A percentile compares a stretch with the other conserved stretches of the same genome.
Evolutionary conservation across 2,329 filamentous ascomycete genomes (phyloP).

Genomic region (Curvularia spicifera): DNA sequence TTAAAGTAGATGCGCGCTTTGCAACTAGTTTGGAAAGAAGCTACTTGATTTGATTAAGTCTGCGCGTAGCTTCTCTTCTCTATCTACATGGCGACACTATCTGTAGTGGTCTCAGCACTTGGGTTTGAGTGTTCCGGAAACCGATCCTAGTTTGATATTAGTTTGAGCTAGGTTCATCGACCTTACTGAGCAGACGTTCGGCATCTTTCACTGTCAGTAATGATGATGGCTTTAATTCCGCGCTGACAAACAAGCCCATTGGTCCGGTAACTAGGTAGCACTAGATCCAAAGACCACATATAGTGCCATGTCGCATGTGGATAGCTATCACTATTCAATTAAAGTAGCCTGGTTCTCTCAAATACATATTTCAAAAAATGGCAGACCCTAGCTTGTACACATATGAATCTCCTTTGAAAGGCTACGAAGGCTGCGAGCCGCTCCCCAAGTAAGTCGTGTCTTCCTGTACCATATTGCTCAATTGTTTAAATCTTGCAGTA

Average conservation of each 20-base stretch:
- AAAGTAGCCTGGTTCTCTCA: background rate
- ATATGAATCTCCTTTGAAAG: conserved; percentile 64
- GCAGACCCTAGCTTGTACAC: conserved; percentile 53
- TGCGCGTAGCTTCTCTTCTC: background rate
- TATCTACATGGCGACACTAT: background rate
- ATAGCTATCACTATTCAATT: background rate
- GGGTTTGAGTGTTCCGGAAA: background rate
- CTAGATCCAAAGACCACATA: background rate
- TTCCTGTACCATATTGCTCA: background rate
- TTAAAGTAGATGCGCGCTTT: background rate
- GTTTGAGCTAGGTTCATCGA: background rate
- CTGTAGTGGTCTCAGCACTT: background rate
- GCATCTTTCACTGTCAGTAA: background rate
- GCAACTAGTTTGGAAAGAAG: background rate
- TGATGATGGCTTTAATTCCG: conserved; percentile 31
- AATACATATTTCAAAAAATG: conserved; percentile 33
- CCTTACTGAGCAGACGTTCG: background rate
- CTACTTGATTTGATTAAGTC: too few relatives aligned
- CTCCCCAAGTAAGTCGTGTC: conserved; percentile 53
- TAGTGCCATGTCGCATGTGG: too few relatives aligned
- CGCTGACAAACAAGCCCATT: conserved; percentile 37
- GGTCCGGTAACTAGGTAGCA: background rate
- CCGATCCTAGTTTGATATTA: background rate
- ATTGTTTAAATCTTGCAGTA: background rate
- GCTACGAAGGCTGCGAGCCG: conserved; percentile 63